phyloP scores from a whole-genome alignment of 2,329 filamentous ascomycete genomes.

The Torrubiellomyces zombiae region DNA sequence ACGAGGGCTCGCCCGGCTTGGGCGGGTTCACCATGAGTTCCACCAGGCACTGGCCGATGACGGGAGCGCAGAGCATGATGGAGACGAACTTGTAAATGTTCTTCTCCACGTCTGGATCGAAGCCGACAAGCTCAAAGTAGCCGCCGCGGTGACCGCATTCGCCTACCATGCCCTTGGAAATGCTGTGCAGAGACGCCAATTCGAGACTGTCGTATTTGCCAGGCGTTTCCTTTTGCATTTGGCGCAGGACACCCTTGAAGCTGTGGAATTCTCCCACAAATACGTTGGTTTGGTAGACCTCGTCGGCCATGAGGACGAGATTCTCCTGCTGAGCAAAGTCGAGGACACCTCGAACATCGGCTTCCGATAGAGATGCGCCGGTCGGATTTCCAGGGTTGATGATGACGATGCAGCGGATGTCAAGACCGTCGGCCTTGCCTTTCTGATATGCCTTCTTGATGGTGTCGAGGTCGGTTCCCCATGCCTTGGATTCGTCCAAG shows the following conservation, averaged over 20 bases:
- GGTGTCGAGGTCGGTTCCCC: constrained; percentile 72
- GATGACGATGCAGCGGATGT: constrained; percentile 84
- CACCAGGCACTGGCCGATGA: constrained; percentile 89
- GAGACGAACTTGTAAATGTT: constrained; percentile 98
- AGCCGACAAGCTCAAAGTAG: constrained; percentile 91
- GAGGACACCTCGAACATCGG: constrained; percentile 71
- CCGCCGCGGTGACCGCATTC: constrained; percentile 96
- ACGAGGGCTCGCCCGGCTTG: constrained; percentile 63
- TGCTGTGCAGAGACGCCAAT: constrained; percentile 79
- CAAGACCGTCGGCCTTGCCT: constrained; percentile 60
- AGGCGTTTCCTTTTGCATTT: constrained; percentile 58
- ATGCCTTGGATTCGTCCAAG: constrained; percentile 70
- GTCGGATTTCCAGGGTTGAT: constrained; percentile 99
- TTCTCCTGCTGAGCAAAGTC: constrained; percentile 73
- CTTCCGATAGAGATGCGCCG: constrained; percentile 63
- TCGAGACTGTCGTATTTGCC: constrained; percentile 73
- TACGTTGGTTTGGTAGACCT: constrained; percentile 98
- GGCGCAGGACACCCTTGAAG: constrained; percentile 79
- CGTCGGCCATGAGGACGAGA: constrained; percentile 83
- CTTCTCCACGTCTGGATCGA: constrained; percentile 68
- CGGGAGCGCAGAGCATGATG: constrained; percentile 90
- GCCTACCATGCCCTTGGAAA: constrained; percentile 97
- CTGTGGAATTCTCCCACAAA: constrained; percentile 88
- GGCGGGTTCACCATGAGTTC: constrained; percentile 98
- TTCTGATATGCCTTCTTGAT: constrained; percentile 60